A percentile compares a stretch with the other conserved stretches of the same genome.
Evolutionary conservation across 2,329 filamentous ascomycete genomes (phyloP).

Genomic region (Alternaria triticina): DNA sequence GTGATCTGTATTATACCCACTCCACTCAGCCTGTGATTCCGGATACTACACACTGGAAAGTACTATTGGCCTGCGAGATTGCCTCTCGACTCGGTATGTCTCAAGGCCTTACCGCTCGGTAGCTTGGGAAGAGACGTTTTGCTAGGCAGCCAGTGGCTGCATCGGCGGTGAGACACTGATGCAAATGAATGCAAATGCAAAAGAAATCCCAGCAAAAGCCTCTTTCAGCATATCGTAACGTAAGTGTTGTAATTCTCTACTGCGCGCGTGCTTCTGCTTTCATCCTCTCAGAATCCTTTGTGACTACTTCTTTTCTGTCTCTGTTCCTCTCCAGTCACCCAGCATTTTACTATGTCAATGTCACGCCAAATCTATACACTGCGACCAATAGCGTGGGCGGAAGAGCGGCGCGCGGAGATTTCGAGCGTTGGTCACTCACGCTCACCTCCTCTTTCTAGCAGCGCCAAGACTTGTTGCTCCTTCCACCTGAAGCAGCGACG

Average conservation of each 20-base stretch:
- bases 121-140: neutral
- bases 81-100: neutral
- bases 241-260: neutral
- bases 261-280: neutral
- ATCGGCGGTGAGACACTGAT: slow-evolving; percentile 1
- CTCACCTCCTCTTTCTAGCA: slow-evolving; percentile 15
- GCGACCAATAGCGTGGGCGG: neutral
- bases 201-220: slow-evolving; percentile 5
- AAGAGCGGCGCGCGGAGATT: neutral
- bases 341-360: neutral
- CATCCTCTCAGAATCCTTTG: neutral
- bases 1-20: slow-evolving; percentile 9
- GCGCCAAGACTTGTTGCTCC: slow-evolving; percentile 3
- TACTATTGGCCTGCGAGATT: neutral
- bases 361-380: neutral
- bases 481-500: slow-evolving; percentile 8
- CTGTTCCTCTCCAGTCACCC: neutral
- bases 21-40: neutral
- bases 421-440: neutral
- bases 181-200: slow-evolving; percentile 10
- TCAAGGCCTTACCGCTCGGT: slow-evolving; percentile 6
- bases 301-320: neutral
- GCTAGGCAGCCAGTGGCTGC: slow-evolving; percentile 26
- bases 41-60: neutral
- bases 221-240: neutral